Base-by-base conservation (phyloP, 1,139 yeast genomes). In the Geotrichum bryndzae region DNA sequence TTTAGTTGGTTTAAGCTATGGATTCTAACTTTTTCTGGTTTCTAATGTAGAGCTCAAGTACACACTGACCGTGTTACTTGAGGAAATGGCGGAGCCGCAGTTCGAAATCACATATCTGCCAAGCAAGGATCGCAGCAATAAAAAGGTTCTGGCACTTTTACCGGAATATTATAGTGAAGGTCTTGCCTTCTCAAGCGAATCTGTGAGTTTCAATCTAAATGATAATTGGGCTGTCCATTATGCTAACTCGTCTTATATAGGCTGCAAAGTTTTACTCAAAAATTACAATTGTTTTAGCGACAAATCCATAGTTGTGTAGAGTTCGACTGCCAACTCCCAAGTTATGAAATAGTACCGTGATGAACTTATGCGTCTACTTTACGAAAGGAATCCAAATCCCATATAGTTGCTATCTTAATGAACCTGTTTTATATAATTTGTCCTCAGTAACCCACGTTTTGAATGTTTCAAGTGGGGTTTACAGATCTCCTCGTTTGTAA, bases 121-220 rank as follows among this genome's bases (percentile, higher is more conserved):
- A 22, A 54, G 46, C 13, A 52, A 57, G 2, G 59, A 54, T 27
- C 53, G 25, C 6, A 41, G 38, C n/a, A 61, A 55, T 22, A 25
- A 29, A 15, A 53, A 41, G n/a, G 56, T 48, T 8, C 41, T 61
- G 7, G 58, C 50, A 13, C 54, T 51, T 18, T 54, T 61, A 33
- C 64, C 64, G 11, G 60, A 54, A 18, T 61, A 61, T 48, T 61
- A 59, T 35, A 57, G 51, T 7, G 62, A 61, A 41, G 53, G 54
- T 25, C 29, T 61, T 56, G 54, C 57, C 6, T 61, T 61, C 35
- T 18, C 41, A 46, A 59, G 58, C 27, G 58, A 53, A 41, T 56
- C 54, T 51, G 64, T 61, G 27, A 54, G 64, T 59, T 27, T 35
- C 13, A 8, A 29, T 25, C 31, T 22, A 3, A 4, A 11, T 13